Evolutionary conservation across 2,329 filamentous ascomycete genomes (phyloP), one percentile per base, ranked within the genome.

Genomic region (Aspergillus luchuensis): DNA sequence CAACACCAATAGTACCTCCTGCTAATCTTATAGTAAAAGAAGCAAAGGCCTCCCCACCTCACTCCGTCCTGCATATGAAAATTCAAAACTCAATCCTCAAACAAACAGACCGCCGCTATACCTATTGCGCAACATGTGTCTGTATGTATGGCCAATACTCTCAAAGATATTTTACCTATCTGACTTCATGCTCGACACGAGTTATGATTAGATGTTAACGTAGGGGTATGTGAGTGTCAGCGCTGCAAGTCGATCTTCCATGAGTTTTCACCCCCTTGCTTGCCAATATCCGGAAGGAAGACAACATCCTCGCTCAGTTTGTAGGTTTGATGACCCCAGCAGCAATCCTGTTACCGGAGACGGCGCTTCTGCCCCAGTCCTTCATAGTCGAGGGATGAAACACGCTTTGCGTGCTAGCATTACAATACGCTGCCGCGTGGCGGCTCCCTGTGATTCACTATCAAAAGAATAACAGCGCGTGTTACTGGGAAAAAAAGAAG

Each of bases 391-490:
- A 86, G 69, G 84, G 84, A 57, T 87, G 84, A 82, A 86, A 86
- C 69, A 76, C 80, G 19, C 85, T 86, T 76, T 86, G 33, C 82
- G 82, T 36, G 69, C 92, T 56, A 87, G 90, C 66, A 91, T 96
- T 80, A 81, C 93, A 17, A 89, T 90, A 66, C 93, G 96, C 68
- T 91, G 87, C 70, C 85, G 91, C 52, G 90, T 96, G 13, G 92
- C 92, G 11, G 87, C 89, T 15, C 84, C 91, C 69, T 96, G 96
- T 76, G 77, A 83, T 17, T 92, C 92, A 1, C 91, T 89, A 87
- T 96, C 92, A 76, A 92, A 96, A 75, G 96, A 91, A 91, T 84
- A 80, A 38, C 86, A 91, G 57, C 92, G 96, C 72, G 88, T 87
- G 1, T 79, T 94, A n/a, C 81, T 94, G 13, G 13, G 13, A 83